Evolutionary conservation across 495 filamentous ascomycete genomes (phyloP).

Genomic region (Bombardia bombarda): DNA sequence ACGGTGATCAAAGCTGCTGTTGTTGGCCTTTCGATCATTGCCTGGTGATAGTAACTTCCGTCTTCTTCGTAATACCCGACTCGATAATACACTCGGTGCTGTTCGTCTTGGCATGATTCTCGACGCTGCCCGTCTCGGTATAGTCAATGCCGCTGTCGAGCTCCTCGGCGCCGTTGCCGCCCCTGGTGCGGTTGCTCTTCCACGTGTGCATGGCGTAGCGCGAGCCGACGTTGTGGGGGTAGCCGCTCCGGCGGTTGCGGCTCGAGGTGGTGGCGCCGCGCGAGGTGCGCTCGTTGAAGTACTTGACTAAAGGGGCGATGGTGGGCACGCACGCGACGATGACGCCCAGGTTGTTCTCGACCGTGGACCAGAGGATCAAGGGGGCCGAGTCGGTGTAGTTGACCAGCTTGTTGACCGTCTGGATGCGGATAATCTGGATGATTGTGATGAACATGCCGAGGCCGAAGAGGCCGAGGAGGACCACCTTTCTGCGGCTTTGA

Average conservation of each 20-base stretch:
- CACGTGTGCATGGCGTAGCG: conserved; percentile 17
- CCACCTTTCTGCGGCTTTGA: conserved; percentile 28
- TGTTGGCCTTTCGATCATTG: neutral
- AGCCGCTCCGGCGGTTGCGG: conserved; percentile 15
- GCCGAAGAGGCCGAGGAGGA: conserved; percentile 39
- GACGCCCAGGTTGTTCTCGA: conserved; percentile 45
- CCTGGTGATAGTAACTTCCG: conserved; percentile 16
- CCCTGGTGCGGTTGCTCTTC: conserved; percentile 8
- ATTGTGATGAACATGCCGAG: conserved; percentile 46
- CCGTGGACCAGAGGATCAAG: conserved; percentile 43
- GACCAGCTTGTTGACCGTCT: conserved; percentile 34
- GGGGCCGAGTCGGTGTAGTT: conserved; percentile 38
- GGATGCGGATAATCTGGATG: conserved; percentile 48
- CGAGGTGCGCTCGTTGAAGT: conserved; percentile 23
- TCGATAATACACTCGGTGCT: conserved; percentile 16
- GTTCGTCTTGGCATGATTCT: conserved; percentile 9
- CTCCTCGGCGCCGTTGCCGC: conserved; percentile 7
- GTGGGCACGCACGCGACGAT: conserved; percentile 43
- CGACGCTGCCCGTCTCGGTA: conserved; percentile 11
- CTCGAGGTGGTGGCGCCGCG: neutral
- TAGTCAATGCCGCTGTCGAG: conserved; percentile 14
- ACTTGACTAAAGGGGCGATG: conserved; percentile 41
- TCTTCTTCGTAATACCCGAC: conserved; percentile 16
- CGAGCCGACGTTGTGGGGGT: conserved; percentile 23
- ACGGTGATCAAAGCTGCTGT: neutral